Evolutionary conservation across 768 basidiomycete genomes (phyloP).

Genomic region (Mycena haematopus): DNA sequence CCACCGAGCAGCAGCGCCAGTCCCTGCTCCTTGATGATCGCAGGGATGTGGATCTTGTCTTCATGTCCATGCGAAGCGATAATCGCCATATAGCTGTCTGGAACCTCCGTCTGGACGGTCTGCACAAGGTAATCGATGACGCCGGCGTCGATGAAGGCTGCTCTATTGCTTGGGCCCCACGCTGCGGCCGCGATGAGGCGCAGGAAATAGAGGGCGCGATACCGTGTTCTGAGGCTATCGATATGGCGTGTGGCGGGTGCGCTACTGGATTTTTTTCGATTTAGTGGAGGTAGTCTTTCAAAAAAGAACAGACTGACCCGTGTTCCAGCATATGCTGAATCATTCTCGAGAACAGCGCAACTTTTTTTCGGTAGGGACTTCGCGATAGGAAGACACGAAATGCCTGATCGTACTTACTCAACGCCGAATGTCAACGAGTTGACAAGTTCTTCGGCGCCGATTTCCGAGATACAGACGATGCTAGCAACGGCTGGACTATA

Average conservation of each 20-base stretch:
- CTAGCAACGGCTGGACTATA: slow-evolving; percentile 2
- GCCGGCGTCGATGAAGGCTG: slow-evolving; percentile 25
- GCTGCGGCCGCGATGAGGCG: slow-evolving; percentile 16
- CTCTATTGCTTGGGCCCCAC: slow-evolving; percentile 24
- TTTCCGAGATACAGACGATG: slow-evolving; percentile 3
- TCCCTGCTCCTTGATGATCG: background rate
- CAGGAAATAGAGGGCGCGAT: slow-evolving; percentile 23
- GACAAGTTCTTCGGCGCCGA: background rate
- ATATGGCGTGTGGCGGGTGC: too few species aligned
- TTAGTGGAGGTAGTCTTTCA: too few species aligned
- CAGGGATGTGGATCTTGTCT: background rate
- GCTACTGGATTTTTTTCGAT: background rate
- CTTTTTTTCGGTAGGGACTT: slow-evolving; percentile 9
- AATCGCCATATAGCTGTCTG: slow-evolving; percentile 22
- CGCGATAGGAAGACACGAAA: slow-evolving; percentile 22
- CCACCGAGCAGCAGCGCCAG: slow-evolving; percentile 21
- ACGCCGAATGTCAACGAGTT: slow-evolving; percentile 17
- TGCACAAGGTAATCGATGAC: slow-evolving; percentile 22
- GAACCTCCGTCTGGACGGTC: slow-evolving; percentile 20
- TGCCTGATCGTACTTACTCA: slow-evolving; percentile 21
- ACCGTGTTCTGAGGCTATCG: slow-evolving; percentile 7
- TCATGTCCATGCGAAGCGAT: background rate
- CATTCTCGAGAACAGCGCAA: slow-evolving; percentile 11
- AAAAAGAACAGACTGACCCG: slow-evolving; percentile 4
- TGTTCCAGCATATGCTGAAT: slow-evolving; percentile 16